phyloP scores from a whole-genome alignment of 2,329 filamentous ascomycete genomes.

The Alternaria panax region DNA sequence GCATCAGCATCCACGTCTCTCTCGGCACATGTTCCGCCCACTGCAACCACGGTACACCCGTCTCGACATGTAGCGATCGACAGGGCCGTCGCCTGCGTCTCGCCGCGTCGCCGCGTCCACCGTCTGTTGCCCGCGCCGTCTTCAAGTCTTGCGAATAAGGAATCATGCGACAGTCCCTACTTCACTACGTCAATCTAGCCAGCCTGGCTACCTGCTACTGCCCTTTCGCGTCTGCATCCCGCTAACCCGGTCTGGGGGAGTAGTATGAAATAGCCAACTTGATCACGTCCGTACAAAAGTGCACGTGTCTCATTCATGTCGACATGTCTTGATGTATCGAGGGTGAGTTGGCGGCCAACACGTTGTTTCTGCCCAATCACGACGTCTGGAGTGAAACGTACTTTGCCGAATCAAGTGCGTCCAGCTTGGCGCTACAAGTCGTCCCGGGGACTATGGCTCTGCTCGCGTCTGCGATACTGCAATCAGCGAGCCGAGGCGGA shows the following conservation, averaged over 20 bases:
- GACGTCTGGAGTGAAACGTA: conserved; percentile 1
- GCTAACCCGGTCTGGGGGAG: too few species aligned
- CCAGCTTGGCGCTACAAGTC: conserved; percentile 7
- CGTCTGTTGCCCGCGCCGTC: too few species aligned
- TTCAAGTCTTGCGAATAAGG: too few species aligned
- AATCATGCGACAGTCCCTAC: too few species aligned
- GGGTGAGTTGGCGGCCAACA: conserved; percentile 5
- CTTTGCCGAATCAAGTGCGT: conserved; percentile 8
- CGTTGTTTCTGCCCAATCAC: conserved; percentile 14
- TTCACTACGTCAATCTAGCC: too few species aligned
- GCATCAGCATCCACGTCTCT: not conserved
- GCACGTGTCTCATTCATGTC: not conserved
- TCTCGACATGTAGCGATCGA: not conserved
- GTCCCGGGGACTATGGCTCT: conserved; percentile 2
- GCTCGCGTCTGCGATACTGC: not conserved
- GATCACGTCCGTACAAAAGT: not conserved
- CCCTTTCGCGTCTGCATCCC: too few species aligned
- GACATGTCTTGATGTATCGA: not conserved
- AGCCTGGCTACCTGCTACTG: too few species aligned
- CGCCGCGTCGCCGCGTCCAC: not conserved
- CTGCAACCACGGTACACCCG: not conserved
- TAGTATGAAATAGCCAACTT: not conserved
- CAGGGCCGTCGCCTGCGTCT: not conserved
- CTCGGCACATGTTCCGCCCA: not conserved
- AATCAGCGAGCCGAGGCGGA: not conserved